phyloP scores from a whole-genome alignment of 2,329 filamentous ascomycete genomes.

The Fusarium praegraminearum region DNA sequence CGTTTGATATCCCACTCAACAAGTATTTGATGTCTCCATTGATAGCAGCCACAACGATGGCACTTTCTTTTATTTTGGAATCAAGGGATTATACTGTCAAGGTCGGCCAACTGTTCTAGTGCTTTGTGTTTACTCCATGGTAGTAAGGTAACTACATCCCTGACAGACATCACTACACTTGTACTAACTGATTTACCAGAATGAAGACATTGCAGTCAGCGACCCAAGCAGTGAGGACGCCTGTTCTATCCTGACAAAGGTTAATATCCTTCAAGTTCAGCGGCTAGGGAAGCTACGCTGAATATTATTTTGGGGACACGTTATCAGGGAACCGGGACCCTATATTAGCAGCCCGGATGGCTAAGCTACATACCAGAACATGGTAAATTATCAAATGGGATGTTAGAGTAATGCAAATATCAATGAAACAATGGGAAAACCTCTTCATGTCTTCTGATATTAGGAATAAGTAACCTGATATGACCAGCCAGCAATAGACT shows the following conservation, averaged over 20 bases:
- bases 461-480: background rate
- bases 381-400: background rate
- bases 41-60: background rate
- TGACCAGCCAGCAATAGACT: fast-evolving
- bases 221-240: background rate
- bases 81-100: background rate
- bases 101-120: no score
- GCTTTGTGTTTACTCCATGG: background rate
- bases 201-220: background rate
- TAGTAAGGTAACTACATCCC: background rate
- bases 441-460: no score
- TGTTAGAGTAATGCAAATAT: background rate
- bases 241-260: background rate
- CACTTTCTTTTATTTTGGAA: background rate
- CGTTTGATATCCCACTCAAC: background rate
- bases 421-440: background rate
- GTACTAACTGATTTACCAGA: background rate
- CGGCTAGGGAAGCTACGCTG: background rate
- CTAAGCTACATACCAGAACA: background rate
- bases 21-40: background rate
- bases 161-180: background rate
- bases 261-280: background rate
- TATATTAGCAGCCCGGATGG: background rate
- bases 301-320: background rate
- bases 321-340: background rate